Evolutionary conservation across 1,139 yeast genomes (phyloP), one percentile per base, ranked within the genome.

Genomic region (Debaryomyces nepalensis): DNA sequence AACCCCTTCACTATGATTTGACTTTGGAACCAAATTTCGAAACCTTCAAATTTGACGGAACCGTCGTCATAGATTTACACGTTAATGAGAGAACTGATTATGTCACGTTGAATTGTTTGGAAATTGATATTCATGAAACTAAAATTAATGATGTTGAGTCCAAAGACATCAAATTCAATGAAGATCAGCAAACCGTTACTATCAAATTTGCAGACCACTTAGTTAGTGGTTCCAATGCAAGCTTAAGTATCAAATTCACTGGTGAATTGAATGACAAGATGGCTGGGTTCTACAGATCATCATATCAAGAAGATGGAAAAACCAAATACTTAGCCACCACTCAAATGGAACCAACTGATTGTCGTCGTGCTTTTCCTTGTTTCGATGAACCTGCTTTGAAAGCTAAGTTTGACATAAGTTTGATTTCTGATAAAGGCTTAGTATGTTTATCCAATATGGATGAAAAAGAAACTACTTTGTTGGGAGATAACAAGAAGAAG

Each of bases 331-430:
- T 87, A 75, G 82, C 88, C 24, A 82, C 95, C 31, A 87, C 97
- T 7, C 96, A 89, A 65, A 85, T 89, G 72, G 96, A 89, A 65
- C 84, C 96, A 20, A 85, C 95, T 11, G 96, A 87, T 60, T 91
- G 96, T 50, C 80, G 97, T 56, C 77, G 91, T 52, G 96, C 96
- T 3, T 88, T 89, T 73, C 96, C 97, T 15, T 87, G 93, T 61
- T 82, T 84, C 54, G 96, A 89, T 63, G 96, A 89, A 62, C 97
- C 97, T 9, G 80, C 83, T 41, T 75, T 83, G 47, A 89, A 89
- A 70, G 93, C 96, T 10, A 77, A 84, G 36, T 89, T 87, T 59
- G 82, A 82, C 46, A 74, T 89, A 44, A 67, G 81, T 21, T 71
- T 89, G 51, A 73, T 83, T 41, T 79, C 88, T 32, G 77, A 79